Base-by-base conservation (phyloP, 2,329 filamentous ascomycete genomes). In the Phyllosticta citribraziliensis region DNA sequence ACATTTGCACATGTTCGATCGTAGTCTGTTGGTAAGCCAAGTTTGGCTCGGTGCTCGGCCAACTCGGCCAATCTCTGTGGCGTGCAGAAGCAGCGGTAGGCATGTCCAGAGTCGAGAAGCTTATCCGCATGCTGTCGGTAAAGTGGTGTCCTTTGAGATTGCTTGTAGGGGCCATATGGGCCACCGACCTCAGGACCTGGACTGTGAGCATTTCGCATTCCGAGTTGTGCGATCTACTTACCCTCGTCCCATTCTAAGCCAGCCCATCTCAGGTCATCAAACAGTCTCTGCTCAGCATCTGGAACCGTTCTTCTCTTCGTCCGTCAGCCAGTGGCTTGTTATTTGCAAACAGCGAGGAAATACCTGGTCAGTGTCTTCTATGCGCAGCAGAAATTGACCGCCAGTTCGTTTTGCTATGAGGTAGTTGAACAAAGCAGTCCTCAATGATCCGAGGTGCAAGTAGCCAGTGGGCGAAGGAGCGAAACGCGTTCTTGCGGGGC, bases 401-500 rank as follows among this genome's bases (percentile, higher is more conserved):
- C 88, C 87, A 0, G 94, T 96, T 2, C 88, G 85, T 69, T 87
- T 89, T 0, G 94, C 92, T n/a, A 96, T 81, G 4, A 99, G 78
- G 67, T 93, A 97, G 70, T 96, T 97, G 78, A 91, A 97, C n/a
- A 99, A 76, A 0, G 95, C 95, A 0, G 94, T 99, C 62, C 94
- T 82, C 40, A 99, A 75, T 0, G 92, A 96, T 3, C 94, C 94
- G 12, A 99, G 80, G 74, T 99, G 94, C 24, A 99, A 81, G 68
- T 93, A 92, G 1, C 94, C 94, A 0, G 94, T 99, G 0, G 94
- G 94, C 1, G 94, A 97, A 0, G 94, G 94, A 1, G 95, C 94
- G 74, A 99, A 99, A 55, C 94, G 87, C 19, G 94, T 90, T 72
- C 90, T 81, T 63, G 84, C 84, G 8, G 60, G 60, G 8, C 55